Conservation (phyloP, 257 asterid species). For the Sherardia arvensis region DNA sequence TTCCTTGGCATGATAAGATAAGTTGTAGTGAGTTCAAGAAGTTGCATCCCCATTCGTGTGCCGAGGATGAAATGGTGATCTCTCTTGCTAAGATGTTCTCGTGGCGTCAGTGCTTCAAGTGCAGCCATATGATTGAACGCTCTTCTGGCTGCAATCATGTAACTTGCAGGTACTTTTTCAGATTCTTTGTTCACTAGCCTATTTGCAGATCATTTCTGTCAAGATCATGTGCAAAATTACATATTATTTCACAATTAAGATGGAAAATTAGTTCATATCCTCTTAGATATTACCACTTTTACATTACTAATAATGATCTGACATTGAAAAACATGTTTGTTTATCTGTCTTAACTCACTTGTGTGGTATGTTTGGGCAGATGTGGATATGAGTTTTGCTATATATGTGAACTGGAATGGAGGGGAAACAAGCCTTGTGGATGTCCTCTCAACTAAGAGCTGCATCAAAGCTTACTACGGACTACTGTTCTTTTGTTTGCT, state of each 20-base stretch:
- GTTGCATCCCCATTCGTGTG: not conserved
- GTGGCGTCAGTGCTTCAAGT: conserved; percentile 23
- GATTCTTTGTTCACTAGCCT: too few species aligned
- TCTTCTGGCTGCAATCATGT: conserved; percentile 16
- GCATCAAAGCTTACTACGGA: not conserved
- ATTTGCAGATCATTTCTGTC: too few species aligned
- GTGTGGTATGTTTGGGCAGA: not conserved
- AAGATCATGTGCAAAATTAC: too few species aligned
- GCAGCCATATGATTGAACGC: conserved; percentile 24
- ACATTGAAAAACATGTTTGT: too few species aligned
- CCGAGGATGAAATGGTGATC: conserved; percentile 15
- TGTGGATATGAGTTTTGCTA: not conserved
- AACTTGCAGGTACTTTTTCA: not conserved
- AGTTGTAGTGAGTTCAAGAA: conserved; percentile 18
- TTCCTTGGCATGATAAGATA: conserved; percentile 22
- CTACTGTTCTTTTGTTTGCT: not conserved
- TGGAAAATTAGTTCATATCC: too few species aligned
- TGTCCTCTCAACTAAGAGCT: conserved; percentile 5
- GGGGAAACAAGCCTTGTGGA: not conserved
- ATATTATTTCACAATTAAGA: too few species aligned
- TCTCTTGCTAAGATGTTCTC: conserved; percentile 10
- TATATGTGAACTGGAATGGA: not conserved
- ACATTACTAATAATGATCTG: too few species aligned
- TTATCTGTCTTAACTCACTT: too few species aligned
- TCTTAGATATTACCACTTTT: too few species aligned